Evolutionary conservation across 2,329 filamentous ascomycete species (phyloP), one percentile per base, ranked within the genome.

Genomic region (Xylariales sp.): DNA sequence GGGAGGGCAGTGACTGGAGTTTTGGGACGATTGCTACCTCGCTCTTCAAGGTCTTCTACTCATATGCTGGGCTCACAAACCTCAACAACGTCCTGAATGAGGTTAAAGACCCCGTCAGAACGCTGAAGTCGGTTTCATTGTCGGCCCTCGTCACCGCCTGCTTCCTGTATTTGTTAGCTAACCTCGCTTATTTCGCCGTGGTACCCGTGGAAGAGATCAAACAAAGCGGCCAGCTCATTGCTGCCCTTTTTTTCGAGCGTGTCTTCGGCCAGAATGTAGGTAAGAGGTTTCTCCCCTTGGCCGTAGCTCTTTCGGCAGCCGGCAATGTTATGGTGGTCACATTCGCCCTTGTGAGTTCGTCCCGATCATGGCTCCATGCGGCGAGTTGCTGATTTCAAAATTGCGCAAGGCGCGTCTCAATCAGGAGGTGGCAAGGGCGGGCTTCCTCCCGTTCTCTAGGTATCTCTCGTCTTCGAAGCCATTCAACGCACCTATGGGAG

Each of bases 251-350:
- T 70, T 92, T 93, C 71, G 84, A 90, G 69, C 81, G 83, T 7
- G 80, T 89, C 0, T 92, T 93, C 76, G 90, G 90, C 0, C 78
- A 81, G 1, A 81, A 81, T 0, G 73, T 91, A 9, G 90, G 90
- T 0, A 83, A 84, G 41, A 82, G 81, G 1, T 78, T 91, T 1
- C 79, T 92, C 2, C 88, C 90, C 0, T 77, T 91, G 8, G 86
- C 88, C 0, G 89, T 93, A 41, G 90, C 90, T 0, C 79, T 91
- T 30, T 91, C 89, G 1, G 90, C 89, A 0, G 86, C 84, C 1
- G 91, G 90, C 0, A 93, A 93, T 75, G 90, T 93, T 14, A 89
- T 93, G 85, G 89, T 91, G 0, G 89, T 91, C 1, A 88, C 89
- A 0, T 93, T 92, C 76, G 84, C 89, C 1, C 78, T 90, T 77